Evolutionary conservation across 2,329 filamentous ascomycete genomes (phyloP).

Genomic region (Knoxdaviesia proteae): DNA sequence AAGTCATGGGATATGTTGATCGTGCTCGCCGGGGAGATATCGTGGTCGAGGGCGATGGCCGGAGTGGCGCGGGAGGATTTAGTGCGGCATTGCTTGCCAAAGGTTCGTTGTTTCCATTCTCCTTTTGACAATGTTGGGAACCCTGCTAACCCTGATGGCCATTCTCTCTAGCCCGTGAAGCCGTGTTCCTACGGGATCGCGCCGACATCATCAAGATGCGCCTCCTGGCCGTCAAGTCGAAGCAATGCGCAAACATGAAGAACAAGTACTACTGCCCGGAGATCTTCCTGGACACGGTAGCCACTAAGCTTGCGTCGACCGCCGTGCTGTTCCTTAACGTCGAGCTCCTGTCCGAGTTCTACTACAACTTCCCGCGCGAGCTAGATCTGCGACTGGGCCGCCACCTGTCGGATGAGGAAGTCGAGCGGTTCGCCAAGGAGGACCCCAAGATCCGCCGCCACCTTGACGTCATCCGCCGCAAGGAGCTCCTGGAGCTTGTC

Average conservation of each 20-base stretch:
- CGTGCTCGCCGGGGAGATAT: slow-evolving; percentile 73
- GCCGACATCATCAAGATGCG: slow-evolving; percentile 82
- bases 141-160: slow-evolving; percentile 9
- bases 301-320: slow-evolving; percentile 82
- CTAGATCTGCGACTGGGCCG: slow-evolving; percentile 72
- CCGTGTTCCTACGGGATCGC: slow-evolving; percentile 80
- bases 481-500: slow-evolving; percentile 82
- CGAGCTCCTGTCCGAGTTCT: slow-evolving; percentile 89
- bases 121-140: not conserved
- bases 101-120: slow-evolving; percentile 30
- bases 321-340: slow-evolving; percentile 95
- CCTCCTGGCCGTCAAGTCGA: slow-evolving; percentile 67
- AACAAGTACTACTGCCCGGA: slow-evolving; percentile 97
- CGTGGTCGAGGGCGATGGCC: slow-evolving; percentile 61
- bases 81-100: slow-evolving; percentile 65
- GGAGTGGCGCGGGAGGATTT: slow-evolving; percentile 80
- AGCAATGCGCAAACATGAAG: slow-evolving; percentile 62
- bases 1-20: slow-evolving; percentile 83
- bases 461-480: slow-evolving; percentile 76
- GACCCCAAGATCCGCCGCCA: slow-evolving; percentile 79
- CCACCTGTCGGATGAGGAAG: slow-evolving; percentile 54
- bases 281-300: slow-evolving; percentile 92
- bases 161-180: slow-evolving; percentile 51
- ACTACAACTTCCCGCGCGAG: slow-evolving; percentile 90
- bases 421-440: slow-evolving; percentile 81